Base-by-base conservation (phyloP, 2,329 filamentous ascomycete genomes). In the Diaporthe capsici region DNA sequence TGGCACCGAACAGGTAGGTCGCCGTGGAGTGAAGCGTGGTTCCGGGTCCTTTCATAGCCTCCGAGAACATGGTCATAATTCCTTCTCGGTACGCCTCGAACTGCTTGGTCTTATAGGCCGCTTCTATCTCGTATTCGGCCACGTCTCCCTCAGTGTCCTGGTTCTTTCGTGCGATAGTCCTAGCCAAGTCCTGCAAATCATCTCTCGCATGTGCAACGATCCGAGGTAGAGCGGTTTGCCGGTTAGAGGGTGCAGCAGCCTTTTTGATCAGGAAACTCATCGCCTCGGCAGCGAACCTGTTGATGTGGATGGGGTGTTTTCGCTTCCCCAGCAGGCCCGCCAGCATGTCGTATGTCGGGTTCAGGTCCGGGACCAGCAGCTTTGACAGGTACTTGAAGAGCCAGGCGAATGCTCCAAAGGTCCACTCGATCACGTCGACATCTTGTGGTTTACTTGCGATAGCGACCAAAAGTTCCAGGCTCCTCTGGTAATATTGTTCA, bases 351-450 rank as follows among this genome's bases (percentile, higher is more conserved):
- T 95, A 96, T 2, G 97, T 93, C 63, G 96, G 95, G 77, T 94
- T 89, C 77, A 99, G 85, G 81, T 99, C 94, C 5, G 95, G 93
- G 0, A 97, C 94, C 31, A 99, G 85, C 0, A 98, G 89, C 78
- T 95, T 92, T 2, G 95, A 97, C 7, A 99, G 90, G 82, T 98
- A 98, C 83, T 99, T 99, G 90, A 99, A 98, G 55, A 98, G 88
- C 88, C 97, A 99, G 61, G 97, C 95, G 74, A 99, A 88, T 79
- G 95, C 96, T 17, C 93, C 95, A 85, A 99, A 99, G 70, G 95
- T 96, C 96, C 96, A 98, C 85, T 99, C 97, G 70, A 98, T 94
- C n/a, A 97, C 95, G 78, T 96, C 94, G 37, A 94, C 92, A 81
- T 94, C 93, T 74, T 94, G 89, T 72, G 94, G 92, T 80, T 92